Base-by-base conservation (phyloP, 805 yeast species). In the Candida succiphila region DNA sequence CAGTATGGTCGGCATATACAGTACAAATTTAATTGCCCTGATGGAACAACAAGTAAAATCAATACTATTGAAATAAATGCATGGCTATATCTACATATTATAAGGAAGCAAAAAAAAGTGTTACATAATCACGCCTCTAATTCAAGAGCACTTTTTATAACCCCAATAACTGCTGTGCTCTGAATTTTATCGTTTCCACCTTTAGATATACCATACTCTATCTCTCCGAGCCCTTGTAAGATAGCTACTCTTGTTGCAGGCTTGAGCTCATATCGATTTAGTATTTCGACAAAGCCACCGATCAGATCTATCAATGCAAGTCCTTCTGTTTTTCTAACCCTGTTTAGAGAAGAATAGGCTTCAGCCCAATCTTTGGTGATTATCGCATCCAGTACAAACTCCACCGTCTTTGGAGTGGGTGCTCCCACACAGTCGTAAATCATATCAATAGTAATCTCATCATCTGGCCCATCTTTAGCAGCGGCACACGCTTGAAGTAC, bases 341-440 rank as follows among this genome's bases (percentile, higher is more conserved):
- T 67, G n/a, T 65, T 67, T 45, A 92, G 59, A 3, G 92, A 80
- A 22, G 68, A 57, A 44, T 72, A 71, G 1, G 94, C 72, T 8
- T 87, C 75, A 9, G 82, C 69, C 94, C 96, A 92, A 48, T 87
- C 95, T 40, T 87, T 95, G 44, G 75, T 76, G 51, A 92, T 60
- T 18, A 89, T 75, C 5, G 94, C 72, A 41, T 79, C 80, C 38
- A 92, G 60, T 5, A 87, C 77, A 0, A 75, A 63, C 45, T 82
- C 82, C 17, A 92, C 69, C 44, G 88, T 95, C 26, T 67, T 69
- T 1, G 97, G 97, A 42, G 82, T 82, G 3, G 98, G 97, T 1
- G 94, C 88, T 2, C 99, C 99, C 22, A 92, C 79, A 53, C 96
- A 88, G 41, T 88, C 95, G 54, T 85, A 92, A 25, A 92, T 78